A percentile compares a stretch with the other conserved stretches of the same genome.
phyloP scores from a whole-genome alignment of 352 stramenopile species.

The Elongisporangium prolatum region DNA sequence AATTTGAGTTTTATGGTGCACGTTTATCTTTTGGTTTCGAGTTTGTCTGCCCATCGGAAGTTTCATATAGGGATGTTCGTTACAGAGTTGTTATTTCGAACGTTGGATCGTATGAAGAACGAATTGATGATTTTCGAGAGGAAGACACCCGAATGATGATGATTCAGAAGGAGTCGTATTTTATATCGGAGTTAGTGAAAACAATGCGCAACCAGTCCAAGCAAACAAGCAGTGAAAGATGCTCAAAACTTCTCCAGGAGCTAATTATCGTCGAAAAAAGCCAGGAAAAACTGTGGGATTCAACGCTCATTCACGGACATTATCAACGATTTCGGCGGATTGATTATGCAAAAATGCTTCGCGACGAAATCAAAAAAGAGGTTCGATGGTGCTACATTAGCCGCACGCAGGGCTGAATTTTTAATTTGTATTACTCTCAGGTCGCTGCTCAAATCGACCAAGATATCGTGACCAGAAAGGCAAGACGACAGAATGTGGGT shows the following conservation, averaged over 20 bases:
- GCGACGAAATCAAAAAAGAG: slow-evolving; percentile 70
- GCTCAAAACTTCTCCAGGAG: slow-evolving; percentile 52
- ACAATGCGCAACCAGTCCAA: slow-evolving; percentile 65
- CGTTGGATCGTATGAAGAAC: slow-evolving; percentile 33
- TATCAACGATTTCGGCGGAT: slow-evolving; percentile 54
- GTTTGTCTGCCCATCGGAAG: slow-evolving; percentile 19
- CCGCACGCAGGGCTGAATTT: no score
- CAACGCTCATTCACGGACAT: slow-evolving; percentile 59
- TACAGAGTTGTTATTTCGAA: slow-evolving; percentile 12
- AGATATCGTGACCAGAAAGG: slow-evolving; percentile 24
- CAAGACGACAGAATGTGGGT: background rate
- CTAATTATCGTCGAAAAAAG: slow-evolving; percentile 60
- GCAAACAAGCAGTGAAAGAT: slow-evolving; percentile 48
- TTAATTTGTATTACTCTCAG: no score
- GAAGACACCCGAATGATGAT: slow-evolving; percentile 41
- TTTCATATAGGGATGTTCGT: slow-evolving; percentile 3
- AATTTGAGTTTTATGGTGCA: slow-evolving; percentile 58
- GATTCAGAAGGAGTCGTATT: slow-evolving; percentile 55
- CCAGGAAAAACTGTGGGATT: slow-evolving; percentile 57
- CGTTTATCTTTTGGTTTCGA: slow-evolving; percentile 65
- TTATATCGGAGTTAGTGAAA: slow-evolving; percentile 72
- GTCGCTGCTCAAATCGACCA: slow-evolving; percentile 61
- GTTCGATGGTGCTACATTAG: slow-evolving; percentile 15
- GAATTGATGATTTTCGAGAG: slow-evolving; percentile 57
- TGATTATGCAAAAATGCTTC: slow-evolving; percentile 59